A percentile compares a stretch with the other conserved stretches of the same genome.
Evolutionary conservation across 208 protist genomes (phyloP).

Genomic region (Naegleria lovaniensis): DNA sequence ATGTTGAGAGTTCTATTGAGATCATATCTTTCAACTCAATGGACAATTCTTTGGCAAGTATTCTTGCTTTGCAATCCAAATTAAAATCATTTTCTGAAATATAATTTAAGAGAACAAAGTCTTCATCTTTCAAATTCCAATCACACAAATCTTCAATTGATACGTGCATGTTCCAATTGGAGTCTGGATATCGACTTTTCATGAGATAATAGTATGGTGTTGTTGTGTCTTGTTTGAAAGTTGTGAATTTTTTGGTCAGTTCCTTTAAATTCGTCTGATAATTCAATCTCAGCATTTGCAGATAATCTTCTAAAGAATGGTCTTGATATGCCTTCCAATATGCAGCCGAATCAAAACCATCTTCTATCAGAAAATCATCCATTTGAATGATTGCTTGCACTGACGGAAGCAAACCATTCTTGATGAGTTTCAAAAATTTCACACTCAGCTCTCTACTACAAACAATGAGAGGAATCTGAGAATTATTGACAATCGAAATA

Average conservation of each 20-base stretch:
- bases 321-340: not conserved
- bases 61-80: not conserved
- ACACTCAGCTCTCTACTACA: not conserved
- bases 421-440: not conserved
- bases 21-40: not conserved
- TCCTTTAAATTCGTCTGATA: not conserved
- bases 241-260: not conserved
- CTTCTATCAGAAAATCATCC: not conserved
- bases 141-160: not conserved
- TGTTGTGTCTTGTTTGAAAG: no score
- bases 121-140: not conserved
- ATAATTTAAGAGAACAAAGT: no score
- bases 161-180: not conserved
- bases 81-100: no score
- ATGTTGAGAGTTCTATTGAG: not conserved
- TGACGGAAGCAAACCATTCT: not conserved
- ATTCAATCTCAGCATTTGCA: not conserved
- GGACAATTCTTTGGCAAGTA: not conserved
- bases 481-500: not conserved
- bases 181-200: not conserved
- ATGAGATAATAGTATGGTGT: not conserved
- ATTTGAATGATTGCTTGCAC: constrained; percentile 13
- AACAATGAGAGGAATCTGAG: not conserved
- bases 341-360: not conserved
- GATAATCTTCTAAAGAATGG: not conserved